Evolutionary conservation across 345 rosid species (phyloP), one percentile per base, ranked within the genome.

Genomic region (Pugionium cornutum): DNA sequence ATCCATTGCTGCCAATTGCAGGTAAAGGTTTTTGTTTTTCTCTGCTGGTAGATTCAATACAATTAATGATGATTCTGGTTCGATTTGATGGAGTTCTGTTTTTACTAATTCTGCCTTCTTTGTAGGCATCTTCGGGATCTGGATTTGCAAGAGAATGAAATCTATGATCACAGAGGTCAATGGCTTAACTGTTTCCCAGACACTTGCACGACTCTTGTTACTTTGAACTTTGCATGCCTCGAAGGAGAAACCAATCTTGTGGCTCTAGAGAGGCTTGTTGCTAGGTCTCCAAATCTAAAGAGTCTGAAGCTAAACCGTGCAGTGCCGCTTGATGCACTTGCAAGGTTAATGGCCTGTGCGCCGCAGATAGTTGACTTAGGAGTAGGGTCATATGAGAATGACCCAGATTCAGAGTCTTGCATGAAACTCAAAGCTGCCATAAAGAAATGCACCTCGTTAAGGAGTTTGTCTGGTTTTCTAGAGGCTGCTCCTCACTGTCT

Each of bases 171-270:
- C 27, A 79, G 92, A 74, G 94, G 95, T 58, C 95, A 90, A 65
- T 94, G 99, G 99, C 82, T 94, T 4, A 90, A 86, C 75, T 81
- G 89, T 82, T 90, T 94, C 56, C 95, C 91, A 6, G 97, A 94
- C 28, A 79, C 76, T 67, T 79, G 74, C 53, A 94, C 96, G 0
- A 82, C 89, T 62, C 95, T 94, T 3, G 84, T 76, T 31, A 83
- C 95, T 30, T 80, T 94, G 60, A 90, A 94, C 76, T 88, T 94
- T 60, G 86, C 99, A 8, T 90, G 99, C 79, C 97, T 94, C 31
- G 88, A 81, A 72, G 99, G 97, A 56, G 94, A 90, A 33, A 83
- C 83, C 53, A 90, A 85, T 54, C 72, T 84, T 30, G 75, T 82
- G 55, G 92, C 89, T 57, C 79, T 94, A 9, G 96, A 85, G 80